Percentiles rank a stretch among this genome's conserved stretches.
phyloP scores from a whole-genome alignment of 495 filamentous ascomycete species.

The Bacidia rubella region DNA sequence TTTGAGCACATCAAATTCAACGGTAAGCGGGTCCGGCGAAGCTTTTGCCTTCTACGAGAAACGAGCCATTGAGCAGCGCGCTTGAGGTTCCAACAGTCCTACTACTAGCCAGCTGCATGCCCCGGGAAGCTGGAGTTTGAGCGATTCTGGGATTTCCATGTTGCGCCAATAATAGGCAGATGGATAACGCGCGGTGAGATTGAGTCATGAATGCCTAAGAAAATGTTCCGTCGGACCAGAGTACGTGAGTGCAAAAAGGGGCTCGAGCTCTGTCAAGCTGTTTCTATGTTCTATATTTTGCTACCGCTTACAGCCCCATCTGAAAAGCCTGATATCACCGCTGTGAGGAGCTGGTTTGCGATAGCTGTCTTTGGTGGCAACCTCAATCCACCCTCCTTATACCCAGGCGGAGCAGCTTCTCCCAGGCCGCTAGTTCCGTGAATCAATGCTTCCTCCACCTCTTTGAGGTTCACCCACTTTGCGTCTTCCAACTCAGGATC shows the following conservation, averaged over 20 bases:
- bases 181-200: background rate
- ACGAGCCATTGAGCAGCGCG: background rate
- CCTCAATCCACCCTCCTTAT: conserved; percentile 58
- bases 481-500: conserved; percentile 87
- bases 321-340: conserved; percentile 37
- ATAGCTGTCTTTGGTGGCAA: conserved; percentile 67
- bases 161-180: background rate
- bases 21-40: background rate
- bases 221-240: background rate
- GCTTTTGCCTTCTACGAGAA: background rate
- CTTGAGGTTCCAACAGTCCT: too few species aligned
- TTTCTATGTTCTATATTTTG: background rate
- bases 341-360: conserved; percentile 57
- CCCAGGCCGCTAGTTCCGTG: conserved; percentile 51
- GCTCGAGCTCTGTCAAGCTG: too few species aligned
- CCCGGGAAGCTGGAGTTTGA: background rate
- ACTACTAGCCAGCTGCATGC: too few species aligned
- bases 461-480: conserved; percentile 65
- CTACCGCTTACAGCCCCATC: background rate
- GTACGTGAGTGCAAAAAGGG: too few species aligned
- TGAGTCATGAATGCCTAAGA: background rate
- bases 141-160: background rate
- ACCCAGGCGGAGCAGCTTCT: conserved; percentile 46
- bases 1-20: background rate
- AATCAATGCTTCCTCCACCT: conserved; percentile 41